Percentiles rank a stretch among this genome's conserved stretches.
These are phyloP conservation scores for Aspergillus cavernicola DNA, from an alignment of 495 filamentous ascomycete genomes.

Conservation along the genomic window DNA sequence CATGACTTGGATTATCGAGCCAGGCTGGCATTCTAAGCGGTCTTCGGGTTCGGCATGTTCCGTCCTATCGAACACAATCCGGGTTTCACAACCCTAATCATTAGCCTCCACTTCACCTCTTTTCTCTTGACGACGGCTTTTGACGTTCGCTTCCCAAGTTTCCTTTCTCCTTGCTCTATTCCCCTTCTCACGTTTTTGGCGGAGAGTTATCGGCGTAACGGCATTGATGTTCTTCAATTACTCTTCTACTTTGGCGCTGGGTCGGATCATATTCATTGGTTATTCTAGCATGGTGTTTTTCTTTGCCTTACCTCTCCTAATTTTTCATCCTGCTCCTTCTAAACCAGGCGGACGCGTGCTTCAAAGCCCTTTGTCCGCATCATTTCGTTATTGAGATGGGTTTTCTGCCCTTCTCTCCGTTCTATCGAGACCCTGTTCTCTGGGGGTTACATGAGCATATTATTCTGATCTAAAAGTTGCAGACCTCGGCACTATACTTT, in stretches of 20 bases:
- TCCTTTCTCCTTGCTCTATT: constrained; percentile 21
- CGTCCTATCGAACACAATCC: not conserved
- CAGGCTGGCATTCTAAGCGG: not conserved
- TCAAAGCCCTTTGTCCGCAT: constrained; percentile 16
- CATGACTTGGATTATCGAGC: not conserved
- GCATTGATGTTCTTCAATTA: constrained; percentile 23
- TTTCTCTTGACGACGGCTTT: constrained; percentile 2
- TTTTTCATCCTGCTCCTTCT: not conserved
- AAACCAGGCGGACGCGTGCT: constrained; percentile 9
- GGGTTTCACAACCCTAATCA: not conserved
- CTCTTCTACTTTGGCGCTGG: constrained; percentile 33
- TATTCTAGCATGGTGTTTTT: constrained; percentile 20
- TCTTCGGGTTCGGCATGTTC: not conserved
- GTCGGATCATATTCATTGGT: constrained; percentile 24
- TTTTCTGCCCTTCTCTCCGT: not conserved
- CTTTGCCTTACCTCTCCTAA: not conserved
- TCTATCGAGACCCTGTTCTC: constrained; percentile 2
- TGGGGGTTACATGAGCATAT: constrained; percentile 18
- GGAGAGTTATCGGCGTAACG: constrained; percentile 33
- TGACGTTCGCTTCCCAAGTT: constrained; percentile 15
- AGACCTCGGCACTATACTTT: constrained; percentile 18
- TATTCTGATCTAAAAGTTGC: constrained; percentile 20
- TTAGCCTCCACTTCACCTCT: constrained; percentile 6
- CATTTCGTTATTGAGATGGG: constrained; percentile 12
- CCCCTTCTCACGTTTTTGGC: constrained; percentile 26